Base-by-base conservation (phyloP, 2,329 filamentous ascomycete species). In the Fusarium tjaetaba region DNA sequence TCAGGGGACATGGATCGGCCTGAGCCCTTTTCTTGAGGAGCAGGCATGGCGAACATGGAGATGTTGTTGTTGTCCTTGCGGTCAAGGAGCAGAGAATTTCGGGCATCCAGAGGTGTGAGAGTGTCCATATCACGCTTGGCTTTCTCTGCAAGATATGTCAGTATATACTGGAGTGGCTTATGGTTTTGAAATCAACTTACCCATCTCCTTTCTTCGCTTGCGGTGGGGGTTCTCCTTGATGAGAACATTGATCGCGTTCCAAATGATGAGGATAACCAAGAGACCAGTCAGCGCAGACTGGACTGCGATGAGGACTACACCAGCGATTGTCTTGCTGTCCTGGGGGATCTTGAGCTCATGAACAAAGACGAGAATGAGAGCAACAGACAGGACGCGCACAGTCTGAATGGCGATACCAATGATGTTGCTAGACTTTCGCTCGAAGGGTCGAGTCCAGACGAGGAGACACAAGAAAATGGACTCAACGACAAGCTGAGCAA, bases 401-500 rank as follows among this genome's bases (percentile, higher is more conserved):
- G 93, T 87, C 82, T 97, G 94, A 77, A 98, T 98, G 79, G 91
- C 86, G 79, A 97, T 95, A 84, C 98, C 98, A 87, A 99, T 95
- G 83, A 96, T 90, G 83, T 97, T 97, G 76, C 93, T 91, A 11
- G 95, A 95, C 80, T 92, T 94, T 79, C 94, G 92, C 81, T 95
- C 93, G 80, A 93, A 99, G 2, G 96, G 96, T 22, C 94, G 90
- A 76, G 89, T 90, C 93, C 94, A 98, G 45, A 97, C 81, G 18
- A 99, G 88, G 39, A 98, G 85, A 61, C 86, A 83, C 34, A 99
- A 87, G 88, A 99, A 92, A 34, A 95, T 78, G 9, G 88, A 87
- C 83, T 99, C 96, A 68, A 98, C 91, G 70, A 93, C 86, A 58
- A 98, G 86, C 82, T 97, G 94, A 6, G 92, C 92, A 67, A 91